Percentiles rank a stretch among this genome's conserved stretches.
Conservation (phyloP, 257 asterid genomes). For the Lycium barbarum region DNA sequence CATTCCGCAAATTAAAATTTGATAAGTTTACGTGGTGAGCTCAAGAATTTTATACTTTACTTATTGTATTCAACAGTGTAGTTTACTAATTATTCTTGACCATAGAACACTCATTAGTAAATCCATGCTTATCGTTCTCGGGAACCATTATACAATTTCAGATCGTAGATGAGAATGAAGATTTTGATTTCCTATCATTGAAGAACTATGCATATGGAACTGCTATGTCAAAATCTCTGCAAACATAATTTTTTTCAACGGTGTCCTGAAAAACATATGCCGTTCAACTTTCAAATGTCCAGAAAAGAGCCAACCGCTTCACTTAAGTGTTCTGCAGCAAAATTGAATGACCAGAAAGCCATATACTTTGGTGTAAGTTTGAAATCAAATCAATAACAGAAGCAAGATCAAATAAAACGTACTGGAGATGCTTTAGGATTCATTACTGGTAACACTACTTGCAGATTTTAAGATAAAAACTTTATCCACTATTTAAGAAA, state of each 20-base stretch:
- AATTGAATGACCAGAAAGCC: not conserved
- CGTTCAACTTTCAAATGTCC: not conserved
- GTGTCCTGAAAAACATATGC: not conserved
- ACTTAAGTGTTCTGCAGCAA: not conserved
- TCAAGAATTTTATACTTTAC: not conserved
- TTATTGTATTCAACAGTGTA: too few species aligned
- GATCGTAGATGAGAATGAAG: not conserved
- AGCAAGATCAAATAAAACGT: not conserved
- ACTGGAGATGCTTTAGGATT: not conserved
- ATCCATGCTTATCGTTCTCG: not conserved
- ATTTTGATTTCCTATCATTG: not conserved
- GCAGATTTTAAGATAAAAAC: not conserved
- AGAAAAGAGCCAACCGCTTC: not conserved
- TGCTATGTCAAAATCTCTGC: not conserved
- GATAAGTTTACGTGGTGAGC: not conserved
- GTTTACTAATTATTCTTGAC: not conserved
- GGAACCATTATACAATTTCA: not conserved
- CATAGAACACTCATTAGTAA: not conserved
- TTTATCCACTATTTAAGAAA: not conserved
- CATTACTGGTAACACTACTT: not conserved
- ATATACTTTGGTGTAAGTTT: not conserved
- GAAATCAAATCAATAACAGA: not conserved
- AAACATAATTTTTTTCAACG: not conserved
- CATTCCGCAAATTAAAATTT: not conserved
- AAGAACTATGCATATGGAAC: not conserved